phyloP scores from a whole-genome alignment of 441 rosid species.

The Erodium trifolium region DNA sequence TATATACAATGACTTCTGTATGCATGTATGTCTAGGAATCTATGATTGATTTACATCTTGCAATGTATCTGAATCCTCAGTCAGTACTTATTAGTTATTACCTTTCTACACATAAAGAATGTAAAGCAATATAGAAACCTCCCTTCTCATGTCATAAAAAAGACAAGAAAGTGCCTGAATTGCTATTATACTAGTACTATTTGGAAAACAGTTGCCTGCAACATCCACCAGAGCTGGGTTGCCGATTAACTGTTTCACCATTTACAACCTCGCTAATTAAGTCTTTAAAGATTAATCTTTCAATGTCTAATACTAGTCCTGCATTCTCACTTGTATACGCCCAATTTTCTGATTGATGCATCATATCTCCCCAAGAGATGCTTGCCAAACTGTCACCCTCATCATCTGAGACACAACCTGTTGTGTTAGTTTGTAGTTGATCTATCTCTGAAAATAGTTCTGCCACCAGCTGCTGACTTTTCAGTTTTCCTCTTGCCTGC shows the following conservation, averaged over 20 bases:
- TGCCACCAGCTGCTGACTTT: slow-evolving; percentile 40
- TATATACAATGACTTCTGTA: slow-evolving; percentile 12
- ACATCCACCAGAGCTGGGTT: slow-evolving; percentile 29
- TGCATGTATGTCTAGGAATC: slow-evolving; percentile 21
- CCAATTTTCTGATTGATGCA: slow-evolving; percentile 45
- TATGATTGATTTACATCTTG: slow-evolving; percentile 24
- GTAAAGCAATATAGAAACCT: neutral
- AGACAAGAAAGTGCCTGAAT: neutral
- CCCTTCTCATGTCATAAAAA: neutral
- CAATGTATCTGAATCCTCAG: slow-evolving; percentile 19
- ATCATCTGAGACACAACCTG: slow-evolving; percentile 39
- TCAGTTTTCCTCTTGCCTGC: slow-evolving; percentile 26
- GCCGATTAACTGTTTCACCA: slow-evolving; percentile 28
- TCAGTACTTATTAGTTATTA: slow-evolving; percentile 27
- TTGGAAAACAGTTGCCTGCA: slow-evolving; percentile 48
- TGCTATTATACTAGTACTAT: slow-evolving; percentile 20
- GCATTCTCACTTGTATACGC: slow-evolving; percentile 44
- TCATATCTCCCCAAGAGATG: slow-evolving; percentile 45
- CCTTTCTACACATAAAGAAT: slow-evolving; percentile 14
- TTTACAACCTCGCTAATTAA: slow-evolving; percentile 59
- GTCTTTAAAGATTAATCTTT: slow-evolving; percentile 78
- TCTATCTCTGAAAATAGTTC: slow-evolving; percentile 63
- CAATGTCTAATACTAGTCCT: slow-evolving; percentile 54
- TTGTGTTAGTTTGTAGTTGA: slow-evolving; percentile 39
- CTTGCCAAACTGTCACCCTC: slow-evolving; percentile 38